phyloP scores from a whole-genome alignment of 1,139 yeast species.

The Yamadazyma siamensis region DNA sequence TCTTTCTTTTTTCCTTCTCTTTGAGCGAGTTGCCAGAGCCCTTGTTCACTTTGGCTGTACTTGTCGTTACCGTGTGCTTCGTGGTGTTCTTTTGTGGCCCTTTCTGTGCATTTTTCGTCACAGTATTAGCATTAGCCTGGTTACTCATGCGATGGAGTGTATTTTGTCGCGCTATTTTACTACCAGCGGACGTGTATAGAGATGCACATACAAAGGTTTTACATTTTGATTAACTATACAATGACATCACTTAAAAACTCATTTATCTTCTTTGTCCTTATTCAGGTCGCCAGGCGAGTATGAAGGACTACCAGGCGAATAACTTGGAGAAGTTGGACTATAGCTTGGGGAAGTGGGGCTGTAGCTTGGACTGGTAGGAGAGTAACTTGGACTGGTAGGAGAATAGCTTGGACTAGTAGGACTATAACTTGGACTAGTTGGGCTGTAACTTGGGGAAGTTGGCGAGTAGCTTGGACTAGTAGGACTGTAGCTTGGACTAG shows the following conservation, averaged over 20 bases:
- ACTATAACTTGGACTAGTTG: slow-evolving; percentile 67
- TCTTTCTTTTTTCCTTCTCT: slow-evolving; percentile 41
- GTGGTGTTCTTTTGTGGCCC: too few relatives aligned
- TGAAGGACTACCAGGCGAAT: slow-evolving; percentile 17
- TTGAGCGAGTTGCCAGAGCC: slow-evolving; percentile 29
- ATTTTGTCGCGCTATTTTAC: too few relatives aligned
- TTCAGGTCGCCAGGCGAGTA: slow-evolving; percentile 9
- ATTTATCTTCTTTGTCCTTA: slow-evolving; percentile 8
- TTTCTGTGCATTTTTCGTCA: too few relatives aligned
- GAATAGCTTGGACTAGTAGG: slow-evolving; percentile 71
- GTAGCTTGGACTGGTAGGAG: slow-evolving; percentile 68
- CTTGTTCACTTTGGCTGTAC: slow-evolving; percentile 3
- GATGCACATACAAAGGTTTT: too few relatives aligned
- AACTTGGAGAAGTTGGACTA: slow-evolving; percentile 62
- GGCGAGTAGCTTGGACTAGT: slow-evolving; percentile 73
- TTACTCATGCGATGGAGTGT: too few relatives aligned
- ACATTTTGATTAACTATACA: too few relatives aligned
- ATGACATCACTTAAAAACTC: too few relatives aligned
- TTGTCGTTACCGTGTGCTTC: too few relatives aligned
- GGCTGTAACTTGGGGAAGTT: slow-evolving; percentile 67
- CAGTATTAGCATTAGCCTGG: too few relatives aligned
- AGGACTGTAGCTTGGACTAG: slow-evolving; percentile 73
- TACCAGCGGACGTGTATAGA: too few relatives aligned
- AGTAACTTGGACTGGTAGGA: slow-evolving; percentile 73
- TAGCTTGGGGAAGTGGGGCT: slow-evolving; percentile 54